Conservation (phyloP, 2,329 filamentous ascomycete genomes). For the Fusarium cicatricum region DNA sequence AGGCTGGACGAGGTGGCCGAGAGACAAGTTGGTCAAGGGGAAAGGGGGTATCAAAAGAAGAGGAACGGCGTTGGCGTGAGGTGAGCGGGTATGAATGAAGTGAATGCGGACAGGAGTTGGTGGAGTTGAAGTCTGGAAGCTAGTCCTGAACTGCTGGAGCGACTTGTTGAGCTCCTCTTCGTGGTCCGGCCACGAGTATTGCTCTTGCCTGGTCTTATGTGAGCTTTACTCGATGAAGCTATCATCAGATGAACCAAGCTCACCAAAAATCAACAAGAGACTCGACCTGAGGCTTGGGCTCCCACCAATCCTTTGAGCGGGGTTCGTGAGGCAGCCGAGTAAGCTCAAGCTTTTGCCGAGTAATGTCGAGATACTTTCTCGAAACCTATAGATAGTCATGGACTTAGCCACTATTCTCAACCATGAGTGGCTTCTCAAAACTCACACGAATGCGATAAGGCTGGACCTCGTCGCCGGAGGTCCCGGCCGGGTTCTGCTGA, state of each 20-base stretch:
- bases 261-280: slow-evolving; percentile 72
- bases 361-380: slow-evolving; percentile 72
- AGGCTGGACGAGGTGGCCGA: slow-evolving; percentile 62
- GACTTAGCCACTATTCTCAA: slow-evolving; percentile 40
- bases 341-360: slow-evolving; percentile 71
- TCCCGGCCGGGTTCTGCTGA: slow-evolving; percentile 34
- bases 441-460: slow-evolving; percentile 67
- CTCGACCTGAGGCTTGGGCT: slow-evolving; percentile 69
- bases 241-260: slow-evolving; percentile 32
- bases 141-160: slow-evolving; percentile 71
- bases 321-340: slow-evolving; percentile 70
- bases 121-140: slow-evolving; percentile 53
- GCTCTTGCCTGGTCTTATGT: slow-evolving; percentile 63
- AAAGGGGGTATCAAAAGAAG: slow-evolving; percentile 72
- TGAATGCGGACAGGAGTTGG: slow-evolving; percentile 63
- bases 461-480: slow-evolving; percentile 55
- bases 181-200: slow-evolving; percentile 69
- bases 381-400: slow-evolving; percentile 60
- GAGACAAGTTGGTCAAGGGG: slow-evolving; percentile 69
- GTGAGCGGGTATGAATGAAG: slow-evolving; percentile 69
- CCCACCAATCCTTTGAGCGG: slow-evolving; percentile 61
- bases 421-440: slow-evolving; percentile 17
- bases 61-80: slow-evolving; percentile 63
- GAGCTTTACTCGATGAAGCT: not conserved
- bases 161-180: slow-evolving; percentile 65